phyloP scores from a whole-genome alignment of 768 basidiomycete genomes.

The Favolaschia claudopus region DNA sequence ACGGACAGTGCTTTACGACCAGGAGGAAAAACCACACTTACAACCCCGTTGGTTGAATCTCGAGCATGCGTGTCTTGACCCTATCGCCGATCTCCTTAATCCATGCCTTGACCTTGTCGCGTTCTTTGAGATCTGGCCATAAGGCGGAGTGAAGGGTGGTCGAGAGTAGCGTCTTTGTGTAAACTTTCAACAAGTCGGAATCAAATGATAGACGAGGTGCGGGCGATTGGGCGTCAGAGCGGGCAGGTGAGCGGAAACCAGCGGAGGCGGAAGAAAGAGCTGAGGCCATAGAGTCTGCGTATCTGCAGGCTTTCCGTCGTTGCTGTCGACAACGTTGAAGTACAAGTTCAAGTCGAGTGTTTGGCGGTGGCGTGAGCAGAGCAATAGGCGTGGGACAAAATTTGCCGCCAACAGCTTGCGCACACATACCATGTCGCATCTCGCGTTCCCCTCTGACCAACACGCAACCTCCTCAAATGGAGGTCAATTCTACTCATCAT shows the following conservation, averaged over 20 bases:
- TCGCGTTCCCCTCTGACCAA: conserved; percentile 64
- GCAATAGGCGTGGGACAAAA: not conserved
- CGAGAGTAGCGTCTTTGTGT: conserved; percentile 83
- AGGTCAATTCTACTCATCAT: conserved; percentile 63
- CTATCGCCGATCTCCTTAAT: conserved; percentile 87
- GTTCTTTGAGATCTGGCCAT: conserved; percentile 76
- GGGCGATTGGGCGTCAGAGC: conserved; percentile 62
- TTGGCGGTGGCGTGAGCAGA: not conserved
- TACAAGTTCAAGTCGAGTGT: too few relatives aligned
- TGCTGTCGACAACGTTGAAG: conserved; percentile 11
- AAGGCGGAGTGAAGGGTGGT: conserved; percentile 67
- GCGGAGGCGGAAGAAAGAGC: conserved; percentile 37
- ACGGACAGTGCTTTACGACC: conserved; percentile 12
- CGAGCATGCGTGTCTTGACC: conserved; percentile 86
- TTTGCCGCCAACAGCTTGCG: not conserved
- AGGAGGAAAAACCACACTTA: conserved; percentile 51
- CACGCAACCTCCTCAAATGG: conserved; percentile 52
- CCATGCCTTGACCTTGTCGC: conserved; percentile 74
- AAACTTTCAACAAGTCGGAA: conserved; percentile 72
- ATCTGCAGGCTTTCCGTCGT: not conserved
- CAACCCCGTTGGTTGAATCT: conserved; percentile 85
- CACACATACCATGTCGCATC: conserved; percentile 62
- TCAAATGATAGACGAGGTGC: conserved; percentile 69
- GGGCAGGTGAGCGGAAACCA: conserved; percentile 69
- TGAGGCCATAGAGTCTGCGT: conserved; percentile 24